Percentiles rank a stretch among this genome's conserved stretches.
Conservation (phyloP, 176 grass and related monocot genomes). For the Eragrostis curvula region DNA sequence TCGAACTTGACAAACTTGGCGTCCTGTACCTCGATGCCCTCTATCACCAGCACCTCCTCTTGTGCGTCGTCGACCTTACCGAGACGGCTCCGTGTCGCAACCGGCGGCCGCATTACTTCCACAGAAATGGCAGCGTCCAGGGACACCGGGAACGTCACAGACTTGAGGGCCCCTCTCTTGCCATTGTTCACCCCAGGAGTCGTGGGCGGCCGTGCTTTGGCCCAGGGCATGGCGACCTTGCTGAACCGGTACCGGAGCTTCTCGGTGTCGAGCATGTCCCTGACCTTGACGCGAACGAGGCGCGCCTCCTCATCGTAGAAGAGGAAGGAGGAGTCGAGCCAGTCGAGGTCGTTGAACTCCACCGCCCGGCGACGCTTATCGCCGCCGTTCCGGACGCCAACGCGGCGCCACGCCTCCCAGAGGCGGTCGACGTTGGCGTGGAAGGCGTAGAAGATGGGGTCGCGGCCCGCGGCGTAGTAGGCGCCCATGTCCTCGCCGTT, state of each 20-base stretch:
- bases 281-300: constrained; percentile 49
- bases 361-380: not conserved
- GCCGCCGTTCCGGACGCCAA: not conserved
- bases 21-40: constrained; percentile 30
- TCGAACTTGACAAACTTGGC: constrained; percentile 39
- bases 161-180: not conserved
- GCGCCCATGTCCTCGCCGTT: constrained; percentile 52
- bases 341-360: constrained; percentile 45
- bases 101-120: not conserved
- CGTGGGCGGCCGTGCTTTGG: not conserved
- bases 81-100: not conserved
- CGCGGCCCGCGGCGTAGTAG: constrained; percentile 58
- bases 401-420: constrained; percentile 46
- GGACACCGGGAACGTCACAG: constrained; percentile 10
- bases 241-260: constrained; percentile 26
- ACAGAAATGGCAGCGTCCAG: not conserved
- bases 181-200: constrained; percentile 4
- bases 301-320: constrained; percentile 61
- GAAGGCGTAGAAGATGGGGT: constrained; percentile 57
- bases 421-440: constrained; percentile 61
- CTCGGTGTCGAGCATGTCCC: constrained; percentile 10
- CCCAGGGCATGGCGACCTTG: constrained; percentile 9
- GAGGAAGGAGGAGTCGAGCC: constrained; percentile 55
- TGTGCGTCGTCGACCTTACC: not conserved
- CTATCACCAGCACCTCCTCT: constrained; percentile 49